Percentiles rank a stretch among this genome's conserved stretches.
These are phyloP conservation scores for Hymenoscyphus linearis DNA, from an alignment of 2,329 filamentous ascomycete genomes.

Conservation along the genomic window DNA sequence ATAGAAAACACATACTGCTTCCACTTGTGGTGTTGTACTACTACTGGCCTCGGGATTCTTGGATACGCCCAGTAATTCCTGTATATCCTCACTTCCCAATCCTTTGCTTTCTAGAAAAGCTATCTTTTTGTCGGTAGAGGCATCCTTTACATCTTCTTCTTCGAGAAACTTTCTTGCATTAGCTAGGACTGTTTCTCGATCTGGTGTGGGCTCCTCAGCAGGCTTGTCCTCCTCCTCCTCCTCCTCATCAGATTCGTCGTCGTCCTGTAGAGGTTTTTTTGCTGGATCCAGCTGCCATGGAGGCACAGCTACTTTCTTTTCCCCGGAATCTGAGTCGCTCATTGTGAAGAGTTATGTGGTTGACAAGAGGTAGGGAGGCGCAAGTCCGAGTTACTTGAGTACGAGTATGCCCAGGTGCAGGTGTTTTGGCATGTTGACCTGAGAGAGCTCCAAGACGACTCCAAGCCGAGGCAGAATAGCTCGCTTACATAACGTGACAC, in stretches of 20 bases:
- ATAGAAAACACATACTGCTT: conserved; percentile 4
- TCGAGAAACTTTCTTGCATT: conserved; percentile 72
- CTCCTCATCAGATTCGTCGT: conserved; percentile 4
- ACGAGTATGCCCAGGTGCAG: too few species aligned
- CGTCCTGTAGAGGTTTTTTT: conserved; percentile 4
- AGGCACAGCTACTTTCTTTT: conserved; percentile 20
- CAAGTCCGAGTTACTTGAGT: too few species aligned
- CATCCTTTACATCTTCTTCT: conserved; percentile 65
- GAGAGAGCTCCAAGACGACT: conserved; percentile 13
- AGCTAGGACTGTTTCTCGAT: conserved; percentile 43
- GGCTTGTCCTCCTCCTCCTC: conserved; percentile 8
- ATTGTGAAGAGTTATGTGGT: conserved; percentile 16
- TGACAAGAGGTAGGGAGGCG: conserved; percentile 1
- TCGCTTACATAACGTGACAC: conserved; percentile 17
- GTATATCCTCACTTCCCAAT: conserved; percentile 60
- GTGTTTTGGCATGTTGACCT: conserved; percentile 7
- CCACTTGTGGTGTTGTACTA: background rate
- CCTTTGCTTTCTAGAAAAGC: conserved; percentile 76
- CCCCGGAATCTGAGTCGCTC: conserved; percentile 24
- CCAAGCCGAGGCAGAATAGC: conserved; percentile 19
- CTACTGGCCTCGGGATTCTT: conserved; percentile 26
- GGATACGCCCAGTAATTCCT: conserved; percentile 51
- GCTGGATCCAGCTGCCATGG: conserved; percentile 25
- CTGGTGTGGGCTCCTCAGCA: conserved; percentile 9
- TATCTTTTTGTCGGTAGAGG: conserved; percentile 65